Conservation (phyloP, 306 rosid species). For the Fragaria nilgerrensis region DNA sequence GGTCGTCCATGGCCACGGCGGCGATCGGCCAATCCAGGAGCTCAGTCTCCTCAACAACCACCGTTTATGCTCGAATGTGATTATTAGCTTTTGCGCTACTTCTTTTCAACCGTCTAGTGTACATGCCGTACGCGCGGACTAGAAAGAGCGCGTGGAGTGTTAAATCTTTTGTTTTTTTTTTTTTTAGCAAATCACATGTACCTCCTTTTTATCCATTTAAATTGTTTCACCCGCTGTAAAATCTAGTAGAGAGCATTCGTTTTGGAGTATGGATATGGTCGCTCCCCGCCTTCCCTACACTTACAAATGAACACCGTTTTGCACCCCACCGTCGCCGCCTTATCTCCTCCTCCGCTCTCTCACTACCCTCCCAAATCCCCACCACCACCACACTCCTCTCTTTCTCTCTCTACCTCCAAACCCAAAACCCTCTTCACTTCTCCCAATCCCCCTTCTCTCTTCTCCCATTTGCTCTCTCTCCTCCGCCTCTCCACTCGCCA, state of each 20-base stretch:
- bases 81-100: not conserved
- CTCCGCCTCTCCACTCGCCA: conserved; percentile 54
- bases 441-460: conserved; percentile 8
- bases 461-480: conserved; percentile 24
- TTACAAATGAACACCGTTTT: conserved; percentile 22
- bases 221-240: too few relatives aligned
- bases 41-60: conserved; percentile 19
- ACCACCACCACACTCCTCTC: conserved; percentile 12
- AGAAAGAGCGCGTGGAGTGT: too few relatives aligned
- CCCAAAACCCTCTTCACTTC: conserved; percentile 16
- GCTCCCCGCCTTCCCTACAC: not conserved
- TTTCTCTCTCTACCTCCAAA: conserved; percentile 7
- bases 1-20: conserved; percentile 48
- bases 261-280: too few relatives aligned
- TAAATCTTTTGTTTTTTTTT: too few relatives aligned
- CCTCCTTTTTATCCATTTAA: too few relatives aligned
- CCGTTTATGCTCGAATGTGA: not conserved
- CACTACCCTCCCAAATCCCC: conserved; percentile 1
- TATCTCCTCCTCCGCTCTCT: not conserved
- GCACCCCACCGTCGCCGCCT: conserved; percentile 15
- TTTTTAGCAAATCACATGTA: too few relatives aligned
- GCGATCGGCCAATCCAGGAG: not conserved
- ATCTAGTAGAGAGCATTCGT: too few relatives aligned
- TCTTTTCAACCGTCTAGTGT: not conserved
- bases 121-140: too few relatives aligned